Conservation (phyloP, 192 early-diverging fungal species). For the Coemansia sp. region DNA sequence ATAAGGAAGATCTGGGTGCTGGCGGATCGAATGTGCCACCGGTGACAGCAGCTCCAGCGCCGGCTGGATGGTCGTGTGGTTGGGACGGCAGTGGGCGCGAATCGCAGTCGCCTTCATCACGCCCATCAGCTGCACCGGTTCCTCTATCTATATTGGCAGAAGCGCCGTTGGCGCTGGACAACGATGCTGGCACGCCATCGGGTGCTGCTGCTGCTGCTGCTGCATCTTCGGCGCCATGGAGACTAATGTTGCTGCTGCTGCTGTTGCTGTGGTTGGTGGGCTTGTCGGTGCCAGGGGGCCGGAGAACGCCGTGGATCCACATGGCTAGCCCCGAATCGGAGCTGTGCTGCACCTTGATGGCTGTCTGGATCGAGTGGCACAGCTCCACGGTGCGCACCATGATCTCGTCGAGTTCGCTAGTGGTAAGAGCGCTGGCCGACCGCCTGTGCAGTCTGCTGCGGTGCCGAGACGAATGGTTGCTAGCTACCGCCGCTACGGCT, state of each 20-base stretch:
- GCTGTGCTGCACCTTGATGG: constrained; percentile 31
- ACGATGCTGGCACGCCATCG: not conserved
- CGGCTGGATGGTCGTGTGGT: too few species aligned
- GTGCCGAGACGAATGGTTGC: constrained; percentile 4
- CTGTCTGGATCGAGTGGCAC: constrained; percentile 51
- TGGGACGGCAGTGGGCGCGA: too few species aligned
- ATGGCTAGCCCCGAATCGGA: constrained; percentile 34
- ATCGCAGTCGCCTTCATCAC: too few species aligned
- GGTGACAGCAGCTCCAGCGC: too few species aligned
- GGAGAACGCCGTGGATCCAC: constrained; percentile 22
- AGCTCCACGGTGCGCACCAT: constrained; percentile 51
- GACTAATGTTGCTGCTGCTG: too few species aligned
- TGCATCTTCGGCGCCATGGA: not conserved
- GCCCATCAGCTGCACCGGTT: too few species aligned
- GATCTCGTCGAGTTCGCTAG: constrained; percentile 46
- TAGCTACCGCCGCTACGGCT: not conserved
- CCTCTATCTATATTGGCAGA: not conserved
- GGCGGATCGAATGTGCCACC: too few species aligned
- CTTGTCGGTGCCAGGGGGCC: not conserved
- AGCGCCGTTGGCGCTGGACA: constrained; percentile 1
- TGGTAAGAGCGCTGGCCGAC: constrained; percentile 35
- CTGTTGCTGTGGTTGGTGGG: too few species aligned
- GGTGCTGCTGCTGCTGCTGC: not conserved
- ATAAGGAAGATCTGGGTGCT: too few species aligned
- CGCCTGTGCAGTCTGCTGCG: constrained; percentile 39